Evolutionary conservation across 2,329 filamentous ascomycete species (phyloP), one percentile per base, ranked within the genome.

Genomic region (Stachybotrys chartarum): DNA sequence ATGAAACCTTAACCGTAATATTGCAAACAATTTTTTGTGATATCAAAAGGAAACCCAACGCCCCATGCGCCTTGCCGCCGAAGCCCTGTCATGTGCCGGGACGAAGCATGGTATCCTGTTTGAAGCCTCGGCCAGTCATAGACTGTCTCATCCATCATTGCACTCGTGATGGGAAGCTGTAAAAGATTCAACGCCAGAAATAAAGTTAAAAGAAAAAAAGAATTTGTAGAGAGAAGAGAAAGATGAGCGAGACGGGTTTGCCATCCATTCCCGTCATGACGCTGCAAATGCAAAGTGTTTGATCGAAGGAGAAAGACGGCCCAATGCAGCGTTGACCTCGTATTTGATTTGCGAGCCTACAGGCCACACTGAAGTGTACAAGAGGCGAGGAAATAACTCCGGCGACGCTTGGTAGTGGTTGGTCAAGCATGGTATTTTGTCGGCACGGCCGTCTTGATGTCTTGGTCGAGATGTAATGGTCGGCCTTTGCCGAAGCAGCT

Each of bases 401-500:
- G 24, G 24, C 24, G 24, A 24, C 24, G 24, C 24, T 24, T 16
- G n/a, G 11, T 32, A 30, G 30, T 31, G n/a, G 11, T 31, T 16
- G 30, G 8, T 35, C 18, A 35, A 17, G 49, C 11, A 7, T 32
- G n/a, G 30, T 31, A 6, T 42, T 12, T 5, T 52, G 30, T 18
- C 31, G 50, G 17, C 14, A 30, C n/a, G 32, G 24, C 24, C 35
- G 48, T 50, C 17, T 11, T 8, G 3, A 50, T 50, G 17, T 18
- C n/a, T 11, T 17, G 45, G 6, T 52, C 16, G 24, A 35, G 11
- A 52, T 49, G 49, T 35, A 35, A 14, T 49, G 30, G 44, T 18
- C 5, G 49, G 16, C 17, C 11, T 30, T 46, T 49, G 31, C 2
- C 18, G 17, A 45, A 50, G 45, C 14, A 51, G 17, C 52, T 75